These are phyloP conservation scores for Sporothrix phasma DNA, from an alignment of 2,329 filamentous ascomycete genomes.

Conservation along the genomic window DNA sequence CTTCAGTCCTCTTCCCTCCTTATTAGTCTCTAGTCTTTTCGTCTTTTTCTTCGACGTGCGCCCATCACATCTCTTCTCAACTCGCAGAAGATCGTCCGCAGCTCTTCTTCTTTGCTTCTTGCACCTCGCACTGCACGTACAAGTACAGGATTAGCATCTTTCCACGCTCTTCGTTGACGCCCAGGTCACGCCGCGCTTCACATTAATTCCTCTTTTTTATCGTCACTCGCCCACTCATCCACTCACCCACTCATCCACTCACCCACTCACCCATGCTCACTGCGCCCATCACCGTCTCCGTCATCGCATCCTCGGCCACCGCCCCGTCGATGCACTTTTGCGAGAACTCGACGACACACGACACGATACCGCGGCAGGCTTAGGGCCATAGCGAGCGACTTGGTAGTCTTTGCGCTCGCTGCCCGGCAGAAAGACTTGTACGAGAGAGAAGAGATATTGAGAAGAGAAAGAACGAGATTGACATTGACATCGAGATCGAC, in stretches of 20 bases:
- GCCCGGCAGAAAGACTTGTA: slow-evolving; percentile 43
- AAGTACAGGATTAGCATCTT: too few species aligned
- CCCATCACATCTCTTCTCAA: too few species aligned
- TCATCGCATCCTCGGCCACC: slow-evolving; percentile 28
- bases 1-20: neutral
- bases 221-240: too few species aligned
- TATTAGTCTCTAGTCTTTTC: neutral
- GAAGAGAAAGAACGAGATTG: neutral
- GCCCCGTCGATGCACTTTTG: slow-evolving; percentile 33
- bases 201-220: too few species aligned
- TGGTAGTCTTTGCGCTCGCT: slow-evolving; percentile 59
- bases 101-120: too few species aligned
- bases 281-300: slow-evolving; percentile 19
- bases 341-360: neutral
- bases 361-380: slow-evolving; percentile 19
- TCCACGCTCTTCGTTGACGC: neutral
- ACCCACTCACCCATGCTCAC: neutral
- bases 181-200: neutral
- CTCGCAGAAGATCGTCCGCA: neutral
- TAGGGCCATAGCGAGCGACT: slow-evolving; percentile 49
- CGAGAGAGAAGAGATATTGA: neutral
- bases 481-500: neutral
- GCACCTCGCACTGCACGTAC: too few species aligned
- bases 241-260: too few species aligned
- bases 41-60: neutral